Evolutionary conservation across 441 rosid genomes (phyloP), one percentile per base, ranked within the genome.

Genomic region (Euphorbia neoarborescens): DNA sequence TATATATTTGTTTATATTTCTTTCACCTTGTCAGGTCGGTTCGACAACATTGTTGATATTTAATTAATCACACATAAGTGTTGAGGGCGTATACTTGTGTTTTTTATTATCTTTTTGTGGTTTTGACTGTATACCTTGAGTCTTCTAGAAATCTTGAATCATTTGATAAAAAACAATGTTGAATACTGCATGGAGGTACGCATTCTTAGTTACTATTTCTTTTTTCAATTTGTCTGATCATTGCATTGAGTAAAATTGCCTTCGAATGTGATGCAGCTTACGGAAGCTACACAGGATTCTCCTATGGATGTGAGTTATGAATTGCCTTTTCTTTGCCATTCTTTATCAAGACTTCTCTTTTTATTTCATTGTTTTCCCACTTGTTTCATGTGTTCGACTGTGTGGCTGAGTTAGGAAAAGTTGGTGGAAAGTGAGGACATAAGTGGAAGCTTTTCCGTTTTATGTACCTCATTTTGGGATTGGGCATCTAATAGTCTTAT

Each of bases 181-280:
- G 94, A 83, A 66, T 81, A 71, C 71, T 87, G 88, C 65, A 80
- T 84, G 84, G 94, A 89, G 94, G 94, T 89, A 86, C 58, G 38
- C 24, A 50, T 25, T 17, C 17, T n/a, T 20, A 13, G 61, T 51
- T 17, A 14, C 57, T 66, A 37, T 6, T 50, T 74, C 10, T 56
- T 66, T 42, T 4, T 56, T 61, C 44, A 69, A 27, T 70, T n/a
- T 62, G 28, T 71, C 48, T 69, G 72, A 38, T 20, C 17, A 32
- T 46, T 63, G 44, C 42, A 51, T 50, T 22, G 58, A 60, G 51
- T 79, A 62, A 75, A 62, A 60, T 56, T 56, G 61, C 58, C 69
- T 48, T 58, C 70, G n/a, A 61, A 61, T 80, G 62, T 71, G 54
- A 56, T 85, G 76, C 87, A 86, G 90, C 84, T 88, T 61, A 68